Evolutionary conservation across 306 rosid species (phyloP).

Genomic region (Pyrus bretschneideri): DNA sequence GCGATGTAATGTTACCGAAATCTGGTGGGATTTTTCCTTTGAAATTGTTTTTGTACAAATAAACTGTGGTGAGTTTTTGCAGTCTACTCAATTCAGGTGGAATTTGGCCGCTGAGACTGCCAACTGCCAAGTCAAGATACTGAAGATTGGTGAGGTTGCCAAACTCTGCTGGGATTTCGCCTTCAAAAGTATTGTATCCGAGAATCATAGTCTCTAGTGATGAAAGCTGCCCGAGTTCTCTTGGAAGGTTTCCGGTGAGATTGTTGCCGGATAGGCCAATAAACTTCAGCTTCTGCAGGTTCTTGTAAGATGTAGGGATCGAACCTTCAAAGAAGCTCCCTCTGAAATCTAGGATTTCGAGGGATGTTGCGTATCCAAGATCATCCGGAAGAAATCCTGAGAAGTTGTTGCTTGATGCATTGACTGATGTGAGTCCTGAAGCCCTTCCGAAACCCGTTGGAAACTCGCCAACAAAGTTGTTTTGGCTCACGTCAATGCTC

Average conservation of each 20-base stretch:
- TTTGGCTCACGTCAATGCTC: slow-evolving; percentile 75
- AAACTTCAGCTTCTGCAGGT: slow-evolving; percentile 60
- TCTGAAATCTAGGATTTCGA: slow-evolving; percentile 66
- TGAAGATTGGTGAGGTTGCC: slow-evolving; percentile 75
- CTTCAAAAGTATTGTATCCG: slow-evolving; percentile 73
- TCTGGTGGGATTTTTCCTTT: slow-evolving; percentile 64
- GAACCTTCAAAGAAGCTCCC: slow-evolving; percentile 78
- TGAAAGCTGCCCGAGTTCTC: slow-evolving; percentile 50
- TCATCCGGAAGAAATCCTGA: slow-evolving; percentile 67
- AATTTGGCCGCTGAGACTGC: slow-evolving; percentile 67
- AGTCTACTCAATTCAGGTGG: slow-evolving; percentile 68
- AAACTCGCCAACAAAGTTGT: slow-evolving; percentile 64
- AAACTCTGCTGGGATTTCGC: slow-evolving; percentile 67
- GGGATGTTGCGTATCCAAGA: slow-evolving; percentile 63
- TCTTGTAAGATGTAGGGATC: slow-evolving; percentile 53
- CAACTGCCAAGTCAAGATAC: slow-evolving; percentile 79
- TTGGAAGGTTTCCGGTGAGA: slow-evolving; percentile 62
- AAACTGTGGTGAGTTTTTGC: slow-evolving; percentile 54
- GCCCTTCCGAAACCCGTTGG: slow-evolving; percentile 66
- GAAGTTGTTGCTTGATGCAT: slow-evolving; percentile 78
- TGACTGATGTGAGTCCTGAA: slow-evolving; percentile 42
- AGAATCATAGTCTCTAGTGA: slow-evolving; percentile 69
- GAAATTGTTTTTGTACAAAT: slow-evolving; percentile 69
- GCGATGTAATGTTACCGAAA: slow-evolving; percentile 52
- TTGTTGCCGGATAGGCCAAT: slow-evolving; percentile 85